These are phyloP conservation scores for Dendrocalamus sinicus DNA, from an alignment of 176 grass and related monocot species.

Conservation along the genomic window DNA sequence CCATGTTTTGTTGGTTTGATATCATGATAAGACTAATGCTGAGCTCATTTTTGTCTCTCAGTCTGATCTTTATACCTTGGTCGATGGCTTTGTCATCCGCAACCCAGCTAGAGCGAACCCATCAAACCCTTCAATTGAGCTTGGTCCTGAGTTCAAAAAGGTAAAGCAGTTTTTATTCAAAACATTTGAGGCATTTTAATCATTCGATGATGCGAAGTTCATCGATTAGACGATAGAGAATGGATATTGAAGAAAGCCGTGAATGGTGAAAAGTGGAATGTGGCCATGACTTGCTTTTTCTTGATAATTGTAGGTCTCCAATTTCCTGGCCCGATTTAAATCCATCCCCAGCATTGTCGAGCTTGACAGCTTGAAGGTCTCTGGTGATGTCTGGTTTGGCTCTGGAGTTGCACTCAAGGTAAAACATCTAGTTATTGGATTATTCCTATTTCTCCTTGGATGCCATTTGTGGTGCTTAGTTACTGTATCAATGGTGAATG, in stretches of 20 bases:
- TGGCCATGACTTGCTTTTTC: background rate
- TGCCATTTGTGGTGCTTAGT: background rate
- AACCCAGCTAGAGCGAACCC: slow-evolving; percentile 80
- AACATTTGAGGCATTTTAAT: background rate
- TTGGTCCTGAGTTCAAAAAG: slow-evolving; percentile 99
- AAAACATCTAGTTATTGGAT: slow-evolving; percentile 22
- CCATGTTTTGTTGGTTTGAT: slow-evolving; percentile 28
- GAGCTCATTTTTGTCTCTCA: slow-evolving; percentile 48
- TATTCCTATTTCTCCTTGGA: background rate
- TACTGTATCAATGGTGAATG: background rate
- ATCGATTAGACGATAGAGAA: background rate
- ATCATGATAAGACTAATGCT: slow-evolving; percentile 3
- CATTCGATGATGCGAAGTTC: background rate
- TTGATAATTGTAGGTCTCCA: slow-evolving; percentile 62
- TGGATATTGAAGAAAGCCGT: background rate
- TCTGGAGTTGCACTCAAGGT: slow-evolving; percentile 85
- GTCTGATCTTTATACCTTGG: slow-evolving; percentile 98
- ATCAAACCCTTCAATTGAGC: slow-evolving; percentile 82
- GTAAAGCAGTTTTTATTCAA: slow-evolving; percentile 44
- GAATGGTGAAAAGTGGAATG: background rate
- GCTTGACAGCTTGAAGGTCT: slow-evolving; percentile 94
- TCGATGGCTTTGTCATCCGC: slow-evolving; percentile 93
- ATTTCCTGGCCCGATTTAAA: slow-evolving; percentile 89
- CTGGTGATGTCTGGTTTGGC: slow-evolving; percentile 93
- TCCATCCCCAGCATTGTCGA: slow-evolving; percentile 97